These are phyloP conservation scores for Pleodorina starrii DNA, from an alignment of 139 green algal species.

Conservation along the genomic window DNA sequence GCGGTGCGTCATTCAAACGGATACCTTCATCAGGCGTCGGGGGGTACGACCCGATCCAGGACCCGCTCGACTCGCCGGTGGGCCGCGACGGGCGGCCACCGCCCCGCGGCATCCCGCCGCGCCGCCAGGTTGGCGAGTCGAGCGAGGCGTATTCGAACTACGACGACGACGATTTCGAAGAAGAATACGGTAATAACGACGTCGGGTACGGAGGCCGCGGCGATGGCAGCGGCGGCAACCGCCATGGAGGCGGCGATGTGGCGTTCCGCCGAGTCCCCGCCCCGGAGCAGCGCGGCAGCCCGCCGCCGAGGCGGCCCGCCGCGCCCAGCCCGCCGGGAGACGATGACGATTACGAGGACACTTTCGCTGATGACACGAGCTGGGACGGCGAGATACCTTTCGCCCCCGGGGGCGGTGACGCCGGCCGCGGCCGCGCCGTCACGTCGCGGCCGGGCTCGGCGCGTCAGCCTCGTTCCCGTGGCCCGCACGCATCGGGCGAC, in stretches of 20 bases:
- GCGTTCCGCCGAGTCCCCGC: constrained; percentile 20
- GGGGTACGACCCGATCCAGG: constrained; percentile 2
- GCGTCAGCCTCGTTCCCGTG: neutral
- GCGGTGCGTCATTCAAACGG: neutral
- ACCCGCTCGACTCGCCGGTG: constrained; percentile 4
- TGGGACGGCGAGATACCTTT: constrained; percentile 25
- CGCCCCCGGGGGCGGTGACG: neutral
- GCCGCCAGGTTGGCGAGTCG: neutral
- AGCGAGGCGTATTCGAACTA: neutral
- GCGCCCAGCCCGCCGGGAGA: neutral
- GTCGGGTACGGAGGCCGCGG: neutral
- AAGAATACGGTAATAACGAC: neutral
- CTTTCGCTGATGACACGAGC: constrained; percentile 28
- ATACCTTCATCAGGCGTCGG: neutral
- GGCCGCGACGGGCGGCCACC: neutral
- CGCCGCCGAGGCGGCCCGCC: neutral
- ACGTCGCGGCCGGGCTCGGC: neutral
- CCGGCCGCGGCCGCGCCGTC: neutral
- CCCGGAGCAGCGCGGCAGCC: neutral
- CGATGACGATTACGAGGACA: constrained; percentile 13
- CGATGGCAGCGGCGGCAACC: neutral
- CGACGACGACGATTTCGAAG: neutral
- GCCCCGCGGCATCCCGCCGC: constrained; percentile 23
- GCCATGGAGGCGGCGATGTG: neutral
- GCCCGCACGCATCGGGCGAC: neutral